Evolutionary conservation across 495 filamentous ascomycete species (phyloP).

Genomic region (Penicillium bovifimosum): DNA sequence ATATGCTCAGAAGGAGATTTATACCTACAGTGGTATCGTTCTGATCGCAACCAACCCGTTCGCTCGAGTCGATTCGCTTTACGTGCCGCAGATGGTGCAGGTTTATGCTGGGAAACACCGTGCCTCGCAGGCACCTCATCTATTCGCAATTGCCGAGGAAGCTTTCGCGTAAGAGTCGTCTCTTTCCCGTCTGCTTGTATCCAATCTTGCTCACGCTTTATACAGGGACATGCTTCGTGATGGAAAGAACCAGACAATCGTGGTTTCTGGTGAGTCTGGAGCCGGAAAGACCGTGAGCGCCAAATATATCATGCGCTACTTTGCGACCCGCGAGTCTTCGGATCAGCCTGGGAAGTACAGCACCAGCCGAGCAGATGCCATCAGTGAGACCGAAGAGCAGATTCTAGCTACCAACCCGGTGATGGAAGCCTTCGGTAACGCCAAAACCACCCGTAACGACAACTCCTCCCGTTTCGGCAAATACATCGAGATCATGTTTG

Average conservation of each 20-base stretch:
- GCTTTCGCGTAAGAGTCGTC: slow-evolving; percentile 76
- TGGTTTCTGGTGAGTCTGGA: slow-evolving; percentile 97
- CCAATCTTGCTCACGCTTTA: not conserved
- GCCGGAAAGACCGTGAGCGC: slow-evolving; percentile 98
- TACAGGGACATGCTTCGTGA: slow-evolving; percentile 93
- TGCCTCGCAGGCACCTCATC: slow-evolving; percentile 91
- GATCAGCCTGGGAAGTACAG: slow-evolving; percentile 76
- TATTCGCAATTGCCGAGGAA: slow-evolving; percentile 98
- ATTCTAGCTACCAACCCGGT: slow-evolving; percentile 98
- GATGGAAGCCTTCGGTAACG: slow-evolving; percentile 99
- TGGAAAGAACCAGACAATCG: slow-evolving; percentile 93
- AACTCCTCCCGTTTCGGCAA: slow-evolving; percentile 99
- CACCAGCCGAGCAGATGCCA: slow-evolving; percentile 75
- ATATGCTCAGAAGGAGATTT: slow-evolving; percentile 98
- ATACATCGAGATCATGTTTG: slow-evolving; percentile 99
- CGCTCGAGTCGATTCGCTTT: slow-evolving; percentile 93
- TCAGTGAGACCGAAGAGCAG: slow-evolving; percentile 98
- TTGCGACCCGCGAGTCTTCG: slow-evolving; percentile 93
- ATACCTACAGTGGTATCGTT: slow-evolving; percentile 99
- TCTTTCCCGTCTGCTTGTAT: not conserved
- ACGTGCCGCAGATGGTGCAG: slow-evolving; percentile 98
- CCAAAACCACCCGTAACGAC: slow-evolving; percentile 97
- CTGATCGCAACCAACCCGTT: slow-evolving; percentile 99
- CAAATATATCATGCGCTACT: slow-evolving; percentile 99
- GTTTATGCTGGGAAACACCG: slow-evolving; percentile 97